Conservation (phyloP, 202 grass and related monocot species). For the Schoenoplectus tabernaemontani region DNA sequence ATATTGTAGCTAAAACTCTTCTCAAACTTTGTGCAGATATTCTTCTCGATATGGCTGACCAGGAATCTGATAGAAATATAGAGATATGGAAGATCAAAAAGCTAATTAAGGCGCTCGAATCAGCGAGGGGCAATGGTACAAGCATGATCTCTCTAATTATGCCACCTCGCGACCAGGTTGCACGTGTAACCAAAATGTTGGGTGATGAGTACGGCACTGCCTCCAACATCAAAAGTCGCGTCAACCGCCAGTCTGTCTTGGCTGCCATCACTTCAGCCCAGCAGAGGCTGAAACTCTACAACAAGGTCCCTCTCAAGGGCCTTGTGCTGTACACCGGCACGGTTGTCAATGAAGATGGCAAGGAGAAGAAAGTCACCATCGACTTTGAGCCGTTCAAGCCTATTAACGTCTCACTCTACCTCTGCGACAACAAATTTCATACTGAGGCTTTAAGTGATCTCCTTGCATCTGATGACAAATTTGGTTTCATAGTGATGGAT, state of each 20-base stretch:
- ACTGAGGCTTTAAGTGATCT: conserved; percentile 65
- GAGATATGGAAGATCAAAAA: conserved; percentile 82
- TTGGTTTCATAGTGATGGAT: conserved; percentile 81
- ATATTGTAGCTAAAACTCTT: neutral
- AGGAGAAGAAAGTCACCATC: conserved; percentile 88
- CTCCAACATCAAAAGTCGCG: conserved; percentile 88
- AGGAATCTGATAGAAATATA: conserved; percentile 64
- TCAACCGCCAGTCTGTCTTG: conserved; percentile 76
- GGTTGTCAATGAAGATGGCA: conserved; percentile 69
- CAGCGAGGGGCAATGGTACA: conserved; percentile 76
- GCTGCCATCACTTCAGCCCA: conserved; percentile 82
- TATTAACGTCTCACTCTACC: conserved; percentile 60
- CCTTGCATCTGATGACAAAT: conserved; percentile 65
- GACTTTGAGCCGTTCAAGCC: conserved; percentile 81
- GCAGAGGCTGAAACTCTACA: conserved; percentile 80
- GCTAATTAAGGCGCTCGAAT: conserved; percentile 64
- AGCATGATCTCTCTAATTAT: conserved; percentile 94
- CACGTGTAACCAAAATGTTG: conserved; percentile 71
- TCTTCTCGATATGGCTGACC: neutral
- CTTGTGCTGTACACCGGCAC: conserved; percentile 82
- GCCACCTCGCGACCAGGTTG: conserved; percentile 72
- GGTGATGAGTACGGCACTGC: conserved; percentile 90
- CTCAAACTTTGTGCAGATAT: neutral
- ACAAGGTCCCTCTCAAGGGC: conserved; percentile 56
- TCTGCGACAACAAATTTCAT: conserved; percentile 86